Base-by-base conservation (phyloP, 2,329 filamentous ascomycete genomes). In the Neonectria hederae region DNA sequence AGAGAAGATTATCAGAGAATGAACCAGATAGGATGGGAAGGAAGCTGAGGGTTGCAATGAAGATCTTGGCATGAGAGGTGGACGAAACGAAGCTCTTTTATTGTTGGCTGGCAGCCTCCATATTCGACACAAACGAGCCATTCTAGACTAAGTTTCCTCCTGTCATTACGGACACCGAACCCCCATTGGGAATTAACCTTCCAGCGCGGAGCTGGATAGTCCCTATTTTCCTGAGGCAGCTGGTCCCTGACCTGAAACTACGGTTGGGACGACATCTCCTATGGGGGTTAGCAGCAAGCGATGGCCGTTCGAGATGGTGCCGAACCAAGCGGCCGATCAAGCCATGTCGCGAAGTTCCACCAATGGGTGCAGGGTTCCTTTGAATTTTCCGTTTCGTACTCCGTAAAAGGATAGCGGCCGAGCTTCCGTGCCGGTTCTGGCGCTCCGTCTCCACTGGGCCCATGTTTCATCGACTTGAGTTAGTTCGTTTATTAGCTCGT, bases 221-320 rank as follows among this genome's bases (percentile, higher is more conserved):
- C 22, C 22, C 26, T 22, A 32, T 19, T 24, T 17, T 6, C 17
- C 17, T 21, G 10, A 59, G 30, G 5, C 30, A 21, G 54, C 35
- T 35, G 43, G 32, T 45, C 30, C 30, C 1, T 35, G 24, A 59
- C 55, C 55, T 59, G 55, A 59, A 59, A 59, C 55, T 7, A 8
- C 24, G 7, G 22, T 22, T 52, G 24, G 55, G 55, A 43, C 30
- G 26, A 43, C 26, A 35, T 24, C 46, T 26, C n/a, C 9, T 52
- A 28, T 52, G 35, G 54, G 54, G 32, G 43, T 58, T 58, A 48
- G 55, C 35, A 48, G 53, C 53, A n/a, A 55, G 38, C 40, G 19
- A 22, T 8, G 24, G 45, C 46, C 46, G 24, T 32, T n/a, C n/a
- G 14, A 9, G 26, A 28, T 22, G 22, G 38, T 43, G 45, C 55